phyloP scores from a whole-genome alignment of 2,329 filamentous ascomycete species.

The Curvularia hawaiiensis region DNA sequence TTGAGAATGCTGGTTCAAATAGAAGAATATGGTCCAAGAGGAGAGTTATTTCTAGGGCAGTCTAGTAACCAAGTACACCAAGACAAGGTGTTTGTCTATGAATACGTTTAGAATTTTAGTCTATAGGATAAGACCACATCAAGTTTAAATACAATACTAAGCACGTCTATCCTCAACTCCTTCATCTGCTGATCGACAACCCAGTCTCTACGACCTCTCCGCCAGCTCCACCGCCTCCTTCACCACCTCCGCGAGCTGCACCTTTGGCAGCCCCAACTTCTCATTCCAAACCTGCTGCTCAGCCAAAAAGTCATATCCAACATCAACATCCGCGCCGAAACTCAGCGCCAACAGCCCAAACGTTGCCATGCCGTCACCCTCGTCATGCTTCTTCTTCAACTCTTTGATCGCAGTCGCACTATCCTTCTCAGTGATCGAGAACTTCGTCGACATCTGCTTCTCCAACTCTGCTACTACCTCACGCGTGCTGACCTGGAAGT shows the following conservation, averaged over 20 bases:
- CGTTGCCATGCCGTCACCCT: slow-evolving; percentile 24
- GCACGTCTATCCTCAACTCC: neutral
- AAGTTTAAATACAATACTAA: neutral
- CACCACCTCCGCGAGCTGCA: slow-evolving; percentile 28
- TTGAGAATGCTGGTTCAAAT: too few relatives aligned
- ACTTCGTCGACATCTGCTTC: slow-evolving; percentile 19
- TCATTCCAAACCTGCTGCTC: slow-evolving; percentile 32
- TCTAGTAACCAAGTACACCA: too few relatives aligned
- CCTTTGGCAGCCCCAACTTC: slow-evolving; percentile 25
- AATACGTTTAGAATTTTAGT: neutral
- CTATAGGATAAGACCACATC: neutral
- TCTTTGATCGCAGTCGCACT: slow-evolving; percentile 14
- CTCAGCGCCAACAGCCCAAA: slow-evolving; percentile 25
- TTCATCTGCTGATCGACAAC: neutral
- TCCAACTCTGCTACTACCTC: slow-evolving; percentile 26
- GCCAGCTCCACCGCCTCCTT: slow-evolving; percentile 3
- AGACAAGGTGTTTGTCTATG: too few relatives aligned
- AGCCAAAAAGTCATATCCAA: slow-evolving; percentile 29
- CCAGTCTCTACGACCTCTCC: neutral
- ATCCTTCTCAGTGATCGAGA: slow-evolving; percentile 15
- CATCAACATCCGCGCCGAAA: slow-evolving; percentile 30
- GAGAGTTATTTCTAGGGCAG: too few relatives aligned
- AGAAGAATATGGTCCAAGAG: too few relatives aligned
- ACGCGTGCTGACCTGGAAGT: slow-evolving; percentile 22
- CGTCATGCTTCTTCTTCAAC: slow-evolving; percentile 18